phyloP scores from a whole-genome alignment of 768 basidiomycete genomes.

The Leccinum aurantiacum region DNA sequence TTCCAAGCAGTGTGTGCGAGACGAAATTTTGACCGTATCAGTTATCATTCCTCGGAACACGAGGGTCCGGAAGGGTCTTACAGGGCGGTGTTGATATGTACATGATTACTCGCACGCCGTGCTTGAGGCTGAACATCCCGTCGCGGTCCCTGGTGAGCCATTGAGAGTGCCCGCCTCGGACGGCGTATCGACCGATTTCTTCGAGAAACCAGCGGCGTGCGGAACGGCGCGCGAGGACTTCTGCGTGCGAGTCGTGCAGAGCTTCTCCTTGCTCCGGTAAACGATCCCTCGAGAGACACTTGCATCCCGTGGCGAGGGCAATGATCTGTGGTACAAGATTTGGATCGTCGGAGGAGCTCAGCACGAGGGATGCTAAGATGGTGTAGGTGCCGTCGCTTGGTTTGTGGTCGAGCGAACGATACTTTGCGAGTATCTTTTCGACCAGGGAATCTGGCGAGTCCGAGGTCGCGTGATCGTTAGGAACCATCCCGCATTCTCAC shows the following conservation, averaged over 20 bases:
- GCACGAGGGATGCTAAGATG: conserved; percentile 55
- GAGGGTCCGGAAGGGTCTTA: conserved; percentile 34
- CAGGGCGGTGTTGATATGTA: conserved; percentile 77
- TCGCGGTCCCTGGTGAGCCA: conserved; percentile 47
- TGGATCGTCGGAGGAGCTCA: conserved; percentile 37
- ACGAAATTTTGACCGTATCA: background rate
- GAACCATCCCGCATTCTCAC: conserved; percentile 6
- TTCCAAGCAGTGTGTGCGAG: background rate
- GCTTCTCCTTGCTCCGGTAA: conserved; percentile 72
- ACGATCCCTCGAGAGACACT: conserved; percentile 68
- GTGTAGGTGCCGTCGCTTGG: conserved; percentile 62
- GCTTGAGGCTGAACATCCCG: conserved; percentile 46
- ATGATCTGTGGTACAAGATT: conserved; percentile 48
- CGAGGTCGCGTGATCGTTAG: background rate
- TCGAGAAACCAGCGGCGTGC: conserved; percentile 78
- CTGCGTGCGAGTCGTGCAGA: conserved; percentile 89
- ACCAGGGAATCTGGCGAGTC: conserved; percentile 33
- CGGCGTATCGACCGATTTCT: conserved; percentile 45
- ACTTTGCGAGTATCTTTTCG: conserved; percentile 41
- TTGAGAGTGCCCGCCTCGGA: conserved; percentile 36
- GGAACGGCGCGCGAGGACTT: conserved; percentile 83
- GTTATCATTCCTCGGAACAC: background rate
- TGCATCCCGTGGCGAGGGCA: conserved; percentile 79
- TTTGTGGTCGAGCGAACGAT: conserved; percentile 45
- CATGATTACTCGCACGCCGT: conserved; percentile 54